phyloP scores from a whole-genome alignment of 805 yeast species.

The Candida ortonii region DNA sequence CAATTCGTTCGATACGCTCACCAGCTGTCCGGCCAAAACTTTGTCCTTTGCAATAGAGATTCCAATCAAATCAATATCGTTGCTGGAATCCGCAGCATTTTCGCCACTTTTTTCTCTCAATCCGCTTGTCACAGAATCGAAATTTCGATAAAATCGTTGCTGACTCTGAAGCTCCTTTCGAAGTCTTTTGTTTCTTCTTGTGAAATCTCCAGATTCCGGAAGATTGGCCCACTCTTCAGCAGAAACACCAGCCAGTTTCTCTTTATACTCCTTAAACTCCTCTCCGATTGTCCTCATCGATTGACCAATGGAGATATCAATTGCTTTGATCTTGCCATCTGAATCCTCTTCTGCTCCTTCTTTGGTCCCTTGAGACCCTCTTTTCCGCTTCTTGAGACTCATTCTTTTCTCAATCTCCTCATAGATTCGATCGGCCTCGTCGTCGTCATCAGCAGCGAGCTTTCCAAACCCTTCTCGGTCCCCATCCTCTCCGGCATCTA shows the following conservation, averaged over 20 bases:
- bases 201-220: constrained; percentile 88
- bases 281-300: constrained; percentile 37
- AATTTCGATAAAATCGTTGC: constrained; percentile 76
- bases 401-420: constrained; percentile 51
- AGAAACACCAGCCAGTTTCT: constrained; percentile 54
- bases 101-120: constrained; percentile 36
- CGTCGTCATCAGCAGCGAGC: constrained; percentile 56
- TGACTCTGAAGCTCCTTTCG: constrained; percentile 59
- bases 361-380: constrained; percentile 49
- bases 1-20: constrained; percentile 30
- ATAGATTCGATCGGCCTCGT: constrained; percentile 75
- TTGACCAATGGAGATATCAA: constrained; percentile 22
- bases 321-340: constrained; percentile 13
- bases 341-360: constrained; percentile 13
- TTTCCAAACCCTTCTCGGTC: constrained; percentile 1
- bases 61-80: constrained; percentile 44
- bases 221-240: constrained; percentile 74
- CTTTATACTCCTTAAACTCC: constrained; percentile 70
- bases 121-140: constrained; percentile 57
- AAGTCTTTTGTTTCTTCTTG: constrained; percentile 71
- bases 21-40: constrained; percentile 54
- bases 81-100: constrained; percentile 23
- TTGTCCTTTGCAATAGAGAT: constrained; percentile 64
- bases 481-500: constrained; percentile 28
- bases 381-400: constrained; percentile 47